Evolutionary conservation across 352 stramenopile species (phyloP).

Genomic region (Hyphochytrium catenoides): DNA sequence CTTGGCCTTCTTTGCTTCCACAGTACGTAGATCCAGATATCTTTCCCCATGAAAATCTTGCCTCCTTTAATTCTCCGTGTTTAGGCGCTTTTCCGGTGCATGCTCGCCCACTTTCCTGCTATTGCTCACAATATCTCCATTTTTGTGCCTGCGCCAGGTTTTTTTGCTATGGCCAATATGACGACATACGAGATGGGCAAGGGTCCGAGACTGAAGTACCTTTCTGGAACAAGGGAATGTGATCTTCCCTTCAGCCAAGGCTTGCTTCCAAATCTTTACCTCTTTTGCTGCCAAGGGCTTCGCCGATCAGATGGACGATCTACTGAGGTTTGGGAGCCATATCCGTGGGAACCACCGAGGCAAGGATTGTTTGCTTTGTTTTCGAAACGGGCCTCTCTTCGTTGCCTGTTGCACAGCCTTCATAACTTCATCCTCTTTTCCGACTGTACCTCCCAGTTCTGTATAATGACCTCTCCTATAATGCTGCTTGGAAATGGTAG

Average conservation of each 20-base stretch:
- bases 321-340: no score
- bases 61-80: no score
- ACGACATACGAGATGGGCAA: constrained; percentile 45
- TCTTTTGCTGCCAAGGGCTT: constrained; percentile 16
- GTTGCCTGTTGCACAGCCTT: constrained; percentile 18
- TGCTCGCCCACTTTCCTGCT: neutral
- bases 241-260: constrained; percentile 36
- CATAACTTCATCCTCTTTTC: constrained; percentile 15
- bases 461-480: constrained; percentile 14
- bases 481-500: constrained; percentile 33
- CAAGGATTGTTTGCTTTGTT: constrained; percentile 6
- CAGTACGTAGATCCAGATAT: no score
- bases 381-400: no score
- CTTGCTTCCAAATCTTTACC: constrained; percentile 11
- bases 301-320: no score
- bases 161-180: constrained; percentile 23
- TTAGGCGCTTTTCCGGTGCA: no score
- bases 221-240: constrained; percentile 25
- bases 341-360: neutral
- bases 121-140: neutral
- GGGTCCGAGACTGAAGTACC: constrained; percentile 24
- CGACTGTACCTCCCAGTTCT: neutral
- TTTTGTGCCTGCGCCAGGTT: no score
- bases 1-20: constrained; percentile 14
- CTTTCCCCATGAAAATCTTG: no score